These are phyloP conservation scores for Cajanus cajan DNA, from an alignment of 306 rosid species.

Conservation along the genomic window DNA sequence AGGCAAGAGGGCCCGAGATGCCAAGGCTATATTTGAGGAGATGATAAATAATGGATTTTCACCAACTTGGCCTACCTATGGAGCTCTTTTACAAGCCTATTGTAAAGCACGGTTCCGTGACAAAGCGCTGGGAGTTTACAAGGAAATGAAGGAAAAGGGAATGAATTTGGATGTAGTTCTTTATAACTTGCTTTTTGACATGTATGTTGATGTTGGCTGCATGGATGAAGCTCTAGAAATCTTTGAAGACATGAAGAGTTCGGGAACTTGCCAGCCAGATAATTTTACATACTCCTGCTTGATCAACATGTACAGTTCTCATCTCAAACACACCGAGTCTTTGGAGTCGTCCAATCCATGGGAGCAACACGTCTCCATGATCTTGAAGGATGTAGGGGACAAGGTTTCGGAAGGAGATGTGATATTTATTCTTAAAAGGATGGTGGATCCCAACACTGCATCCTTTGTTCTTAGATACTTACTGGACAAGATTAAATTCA, in stretches of 20 bases:
- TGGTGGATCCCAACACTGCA: background rate
- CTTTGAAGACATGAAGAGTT: constrained; percentile 68
- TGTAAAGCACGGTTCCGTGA: constrained; percentile 62
- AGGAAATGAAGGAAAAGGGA: constrained; percentile 81
- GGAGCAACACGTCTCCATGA: background rate
- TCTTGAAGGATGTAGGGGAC: background rate
- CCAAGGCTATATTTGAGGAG: constrained; percentile 66
- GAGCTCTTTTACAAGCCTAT: constrained; percentile 71
- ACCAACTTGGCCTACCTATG: constrained; percentile 68
- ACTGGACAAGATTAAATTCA: background rate
- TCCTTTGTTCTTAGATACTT: constrained; percentile 3
- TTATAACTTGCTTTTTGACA: constrained; percentile 58
- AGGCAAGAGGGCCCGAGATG: constrained; percentile 73
- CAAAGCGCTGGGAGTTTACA: constrained; percentile 66
- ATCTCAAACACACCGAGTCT: background rate
- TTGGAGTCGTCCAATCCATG: background rate
- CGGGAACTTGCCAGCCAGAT: constrained; percentile 55
- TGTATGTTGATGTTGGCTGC: constrained; percentile 83
- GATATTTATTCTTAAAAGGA: background rate
- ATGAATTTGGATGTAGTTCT: constrained; percentile 53
- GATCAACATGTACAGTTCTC: constrained; percentile 61
- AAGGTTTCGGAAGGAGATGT: background rate
- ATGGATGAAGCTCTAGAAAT: constrained; percentile 58
- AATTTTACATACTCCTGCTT: constrained; percentile 72
- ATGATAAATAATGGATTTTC: constrained; percentile 59